Evolutionary conservation across 1,139 yeast species (phyloP), one percentile per base, ranked within the genome.

Genomic region (Yamadazyma friedrichii): DNA sequence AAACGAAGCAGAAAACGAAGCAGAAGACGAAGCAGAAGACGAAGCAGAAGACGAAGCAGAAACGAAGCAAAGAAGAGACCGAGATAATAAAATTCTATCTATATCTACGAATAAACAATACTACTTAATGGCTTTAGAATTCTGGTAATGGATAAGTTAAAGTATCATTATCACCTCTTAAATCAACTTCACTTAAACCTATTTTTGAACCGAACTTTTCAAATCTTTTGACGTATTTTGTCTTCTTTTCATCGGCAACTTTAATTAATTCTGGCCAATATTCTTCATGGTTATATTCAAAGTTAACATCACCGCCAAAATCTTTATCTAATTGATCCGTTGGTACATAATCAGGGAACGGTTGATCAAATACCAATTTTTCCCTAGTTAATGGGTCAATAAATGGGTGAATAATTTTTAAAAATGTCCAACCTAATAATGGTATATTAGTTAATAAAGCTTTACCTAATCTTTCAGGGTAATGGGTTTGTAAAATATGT

Each of bases 181-280:
- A 70, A 58, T 87, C 96, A 38, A 68, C 70, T 61, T 93, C 98
- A 49, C 76, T 68, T 45, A 71, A 64, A 2, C 77, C 78, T 33
- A 73, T 62, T 29, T 54, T 56, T 1, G 62, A 56, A 6, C 77
- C 77, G 42, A 73, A 62, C 39, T 55, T 59, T 42, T 63, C 66
- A 46, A 69, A 72, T 48, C 74, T 62, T 40, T 62, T 56, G 44
- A 62, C 51, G 50, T 71, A 71, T n/a, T 51, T 51, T 15, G 57
- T 53, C 42, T 63, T 65, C 53, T 67, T 71, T 28, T 47, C 51
- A 31, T 66, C 70, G 9, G 73, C 71, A 44, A 71, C 62, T 39
- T 59, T 58, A 43, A 67, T 61, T 73, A 73, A 67, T 38, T 58
- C 64, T 1, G 65, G 59, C 78, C 78, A 73, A 53, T 72, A 73